Base-by-base conservation (phyloP, 305 asterid genomes). In the Caryopteris hybrid region DNA sequence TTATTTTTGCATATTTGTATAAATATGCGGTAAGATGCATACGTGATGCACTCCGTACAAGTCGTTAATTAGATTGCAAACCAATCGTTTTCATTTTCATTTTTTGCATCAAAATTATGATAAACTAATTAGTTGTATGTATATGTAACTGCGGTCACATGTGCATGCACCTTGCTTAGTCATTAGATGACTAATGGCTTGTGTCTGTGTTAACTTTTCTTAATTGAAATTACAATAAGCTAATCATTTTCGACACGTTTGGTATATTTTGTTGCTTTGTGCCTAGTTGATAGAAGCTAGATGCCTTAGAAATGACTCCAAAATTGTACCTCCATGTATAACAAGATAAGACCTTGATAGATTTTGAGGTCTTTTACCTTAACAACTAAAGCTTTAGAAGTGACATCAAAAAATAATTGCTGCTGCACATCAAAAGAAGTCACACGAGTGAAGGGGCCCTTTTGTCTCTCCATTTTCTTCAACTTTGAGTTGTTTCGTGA, bases 381-480 rank as follows among this genome's bases (percentile, higher is more conserved):
- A 48, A 71, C 76, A 71, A 60, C 67, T 65, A 54, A 51, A 21
- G 64, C 59, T 20, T n/a, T 4, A 41, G 36, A 64, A 61, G 56
- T 61, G 74, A 61, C 61, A 34, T 64, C 54, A 29, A 47, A 69
- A 27, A 68, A 53, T 53, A 43, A 48, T 36, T 46, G 57, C 2
- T 50, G 48, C 63, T 12, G 11, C 46, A 36, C 10, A 47, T 17
- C 23, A 48, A 57, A 50, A 65, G 50, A 33, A 27, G 34, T 64
- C 56, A 57, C 75, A 58, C 79, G 76, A 64, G 66, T 70, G 73
- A 52, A 70, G 27, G 77, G 76, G 45, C 69, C 71, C 67, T 16
- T 71, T 56, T 51, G 74, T 76, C 61, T 45, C 50, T 60, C 64
- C 59, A 48, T 53, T 38, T 54, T 13, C 22, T 54, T 22, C 33